These are phyloP conservation scores for Chlorella vulgaris DNA, from an alignment of 139 green algal genomes.

Conservation along the genomic window DNA sequence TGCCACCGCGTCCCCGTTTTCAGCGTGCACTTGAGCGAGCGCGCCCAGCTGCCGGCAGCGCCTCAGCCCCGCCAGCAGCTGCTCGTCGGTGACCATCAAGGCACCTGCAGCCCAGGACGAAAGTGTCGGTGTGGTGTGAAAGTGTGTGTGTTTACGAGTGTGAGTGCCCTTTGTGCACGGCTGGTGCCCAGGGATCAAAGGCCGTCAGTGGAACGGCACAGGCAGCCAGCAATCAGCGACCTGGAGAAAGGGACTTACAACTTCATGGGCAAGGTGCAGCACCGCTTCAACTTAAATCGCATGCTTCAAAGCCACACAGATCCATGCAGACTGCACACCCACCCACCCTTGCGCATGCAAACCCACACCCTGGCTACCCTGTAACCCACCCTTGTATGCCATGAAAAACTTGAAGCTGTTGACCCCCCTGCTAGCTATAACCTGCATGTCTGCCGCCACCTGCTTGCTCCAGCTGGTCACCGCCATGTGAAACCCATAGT, in stretches of 20 bases:
- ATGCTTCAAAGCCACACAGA: too few relatives aligned
- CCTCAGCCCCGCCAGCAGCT: conserved; percentile 83
- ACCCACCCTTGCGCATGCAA: background rate
- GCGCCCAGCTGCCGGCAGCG: conserved; percentile 89
- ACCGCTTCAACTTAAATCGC: too few relatives aligned
- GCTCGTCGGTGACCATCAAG: conserved; percentile 70
- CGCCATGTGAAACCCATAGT: conserved; percentile 97
- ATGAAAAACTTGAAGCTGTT: conserved; percentile 98
- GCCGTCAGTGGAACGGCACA: too few relatives aligned
- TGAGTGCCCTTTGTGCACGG: too few relatives aligned
- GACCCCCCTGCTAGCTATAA: conserved; percentile 75
- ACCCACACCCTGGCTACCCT: too few relatives aligned
- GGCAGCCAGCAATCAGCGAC: too few relatives aligned
- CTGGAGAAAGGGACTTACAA: too few relatives aligned
- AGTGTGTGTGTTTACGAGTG: too few relatives aligned
- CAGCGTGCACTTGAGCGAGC: conserved; percentile 84
- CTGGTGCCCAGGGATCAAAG: too few relatives aligned
- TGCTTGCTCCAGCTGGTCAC: conserved; percentile 82
- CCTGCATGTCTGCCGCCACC: conserved; percentile 79
- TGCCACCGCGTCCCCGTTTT: conserved; percentile 92
- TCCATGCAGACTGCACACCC: too few relatives aligned
- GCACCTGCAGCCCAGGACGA: conserved; percentile 51
- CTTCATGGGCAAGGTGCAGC: too few relatives aligned
- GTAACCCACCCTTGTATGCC: conserved; percentile 86
- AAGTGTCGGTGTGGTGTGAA: too few relatives aligned